Evolutionary conservation across 106 monocot genomes (phyloP).

Genomic region (Iris macrosiphon): DNA sequence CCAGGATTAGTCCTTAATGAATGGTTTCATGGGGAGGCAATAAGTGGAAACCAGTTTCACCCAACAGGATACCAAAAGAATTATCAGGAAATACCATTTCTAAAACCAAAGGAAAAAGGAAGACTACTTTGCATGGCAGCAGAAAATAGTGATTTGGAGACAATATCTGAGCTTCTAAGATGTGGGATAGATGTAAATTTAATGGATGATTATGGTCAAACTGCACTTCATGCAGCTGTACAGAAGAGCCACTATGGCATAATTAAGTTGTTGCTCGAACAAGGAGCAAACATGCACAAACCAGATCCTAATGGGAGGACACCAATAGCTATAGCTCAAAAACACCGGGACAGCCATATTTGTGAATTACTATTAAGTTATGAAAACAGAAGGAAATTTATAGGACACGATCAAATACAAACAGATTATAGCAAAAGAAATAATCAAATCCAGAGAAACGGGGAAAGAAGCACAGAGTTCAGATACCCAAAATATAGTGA

Average conservation of each 20-base stretch:
- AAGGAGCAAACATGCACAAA: constrained; percentile 4
- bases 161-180: constrained; percentile 2
- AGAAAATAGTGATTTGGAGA: background rate
- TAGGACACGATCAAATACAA: constrained; percentile 14
- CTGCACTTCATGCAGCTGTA: constrained; percentile 3
- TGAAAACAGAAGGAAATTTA: constrained; percentile 4
- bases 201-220: constrained; percentile 11
- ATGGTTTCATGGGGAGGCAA: constrained; percentile 1
- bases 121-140: background rate
- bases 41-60: background rate
- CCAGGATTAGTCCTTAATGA: constrained; percentile 2
- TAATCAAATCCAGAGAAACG: background rate
- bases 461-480: background rate
- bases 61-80: constrained; percentile 1
- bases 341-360: background rate
- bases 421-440: background rate
- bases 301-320: constrained; percentile 3
- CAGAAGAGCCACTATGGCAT: background rate
- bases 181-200: constrained; percentile 3
- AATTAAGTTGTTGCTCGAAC: constrained; percentile 5
- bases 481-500: constrained; percentile 1
- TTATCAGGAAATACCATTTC: background rate
- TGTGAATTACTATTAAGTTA: constrained; percentile 5
- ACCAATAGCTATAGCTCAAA: background rate
- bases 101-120: constrained; percentile 8